Base-by-base conservation (phyloP, 2,329 filamentous ascomycete species). In the Hortaea sp. region DNA sequence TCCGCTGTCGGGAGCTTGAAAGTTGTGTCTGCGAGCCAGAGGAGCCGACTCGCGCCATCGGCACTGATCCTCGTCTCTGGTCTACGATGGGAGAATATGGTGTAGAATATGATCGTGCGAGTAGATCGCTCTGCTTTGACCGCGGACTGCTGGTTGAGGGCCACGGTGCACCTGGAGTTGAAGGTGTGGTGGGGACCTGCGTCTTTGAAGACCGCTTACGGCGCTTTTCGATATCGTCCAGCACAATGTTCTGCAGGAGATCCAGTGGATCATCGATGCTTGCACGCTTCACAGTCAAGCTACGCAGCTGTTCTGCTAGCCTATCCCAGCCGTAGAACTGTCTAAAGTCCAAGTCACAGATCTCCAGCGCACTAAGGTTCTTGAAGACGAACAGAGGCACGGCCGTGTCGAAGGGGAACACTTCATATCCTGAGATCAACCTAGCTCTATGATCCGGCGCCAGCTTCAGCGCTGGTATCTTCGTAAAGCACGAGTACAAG, bases 301-400 rank as follows among this genome's bases (percentile, higher is more conserved):
- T 94, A 49, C 88, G 82, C 52, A 98, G 71, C 65, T 95, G 89
- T 62, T 98, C 92, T 6, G 92, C 85, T 46, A 97, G 70, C 48
- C 85, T 81, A 64, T 98, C 90, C 92, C 92, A 98, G 48, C 92
- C 92, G 67, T 88, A 95, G 69, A 97, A 95, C 58, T 95, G 89
- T 51, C 92, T 81, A 63, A 95, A 95, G 66, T 98, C 92, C 62
- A 97, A 84, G 68, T 94, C 89, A 69, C 84, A 89, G 44, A 98
- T 86, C 66, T 98, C 92, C 53, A 98, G 75, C 20, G 88, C 85
- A 67, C 90, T 90, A 45, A 97, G 73, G 57, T 97, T 98, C 70
- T 98, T 97, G 77, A 98, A 97, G 6, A 86, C 85, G 65, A 94
- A 84, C n/a, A 98, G 74, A 13, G 92, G 92, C 29, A 98, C 92